A percentile compares a stretch with the other conserved stretches of the same genome.
Conservation (phyloP, 23 red algal genomes). For the Pyropia yezoensis region DNA sequence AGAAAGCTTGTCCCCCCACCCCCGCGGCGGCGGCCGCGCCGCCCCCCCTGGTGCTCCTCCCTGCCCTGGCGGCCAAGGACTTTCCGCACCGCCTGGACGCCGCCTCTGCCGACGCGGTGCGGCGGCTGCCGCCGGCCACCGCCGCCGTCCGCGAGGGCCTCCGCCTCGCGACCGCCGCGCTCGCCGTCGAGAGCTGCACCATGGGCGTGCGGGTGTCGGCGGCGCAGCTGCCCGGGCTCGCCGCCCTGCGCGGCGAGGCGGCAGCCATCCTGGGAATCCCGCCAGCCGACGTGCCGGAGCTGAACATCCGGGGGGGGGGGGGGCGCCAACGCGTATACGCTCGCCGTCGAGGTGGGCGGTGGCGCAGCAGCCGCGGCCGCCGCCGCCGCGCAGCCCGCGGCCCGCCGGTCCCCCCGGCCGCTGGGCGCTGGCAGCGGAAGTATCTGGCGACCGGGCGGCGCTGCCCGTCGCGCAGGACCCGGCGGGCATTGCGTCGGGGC, state of each 20-base stretch:
- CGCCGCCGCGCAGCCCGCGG: too few relatives aligned
- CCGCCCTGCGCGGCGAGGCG: conserved; percentile 51
- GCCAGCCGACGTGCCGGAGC: conserved; percentile 31
- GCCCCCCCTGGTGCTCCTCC: conserved; percentile 43
- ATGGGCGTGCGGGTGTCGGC: conserved; percentile 51
- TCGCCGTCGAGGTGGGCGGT: conserved; percentile 47
- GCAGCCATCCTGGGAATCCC: conserved; percentile 58
- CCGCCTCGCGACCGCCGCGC: conserved; percentile 41
- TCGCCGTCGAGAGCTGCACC: conserved; percentile 81
- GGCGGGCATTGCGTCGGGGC: conserved; percentile 29
- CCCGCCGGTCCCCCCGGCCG: conserved; percentile 19
- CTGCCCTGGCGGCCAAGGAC: conserved; percentile 41
- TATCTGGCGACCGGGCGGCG: conserved; percentile 91
- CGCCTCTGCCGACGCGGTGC: conserved; percentile 30
- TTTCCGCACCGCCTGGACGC: conserved; percentile 85
- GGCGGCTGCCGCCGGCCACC: conserved; percentile 35
- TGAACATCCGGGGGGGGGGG: conserved; percentile 75
- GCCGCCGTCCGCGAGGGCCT: conserved; percentile 38
- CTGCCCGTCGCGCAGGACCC: conserved; percentile 85
- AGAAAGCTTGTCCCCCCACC: too few relatives aligned
- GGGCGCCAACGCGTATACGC: conserved; percentile 92
- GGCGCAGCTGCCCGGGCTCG: conserved; percentile 71
- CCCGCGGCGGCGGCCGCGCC: too few relatives aligned
- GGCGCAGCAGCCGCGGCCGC: background rate
- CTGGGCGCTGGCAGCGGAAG: conserved; percentile 85